phyloP scores from a whole-genome alignment of 108 stramenopile species.

The Craspedostauros australis region DNA sequence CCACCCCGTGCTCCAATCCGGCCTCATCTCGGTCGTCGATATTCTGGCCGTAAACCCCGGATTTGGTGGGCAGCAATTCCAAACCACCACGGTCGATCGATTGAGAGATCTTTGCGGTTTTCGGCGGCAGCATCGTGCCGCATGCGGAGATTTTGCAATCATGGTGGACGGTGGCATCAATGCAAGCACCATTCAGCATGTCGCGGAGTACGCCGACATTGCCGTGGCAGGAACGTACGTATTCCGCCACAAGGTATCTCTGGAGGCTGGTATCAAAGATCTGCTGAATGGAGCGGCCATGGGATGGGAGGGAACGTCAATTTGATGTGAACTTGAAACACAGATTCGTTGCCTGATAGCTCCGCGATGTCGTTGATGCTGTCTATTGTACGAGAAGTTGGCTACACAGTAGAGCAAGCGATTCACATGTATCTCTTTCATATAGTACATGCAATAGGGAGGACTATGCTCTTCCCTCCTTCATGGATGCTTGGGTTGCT shows the following conservation, averaged over 20 bases:
- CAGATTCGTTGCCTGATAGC: too few relatives aligned
- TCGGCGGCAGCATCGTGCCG: conserved; percentile 30
- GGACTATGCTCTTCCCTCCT: too few relatives aligned
- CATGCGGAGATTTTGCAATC: conserved; percentile 41
- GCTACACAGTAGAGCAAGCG: too few relatives aligned
- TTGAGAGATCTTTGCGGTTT: neutral
- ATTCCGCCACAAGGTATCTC: conserved; percentile 36
- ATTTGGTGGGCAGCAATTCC: conserved; percentile 55
- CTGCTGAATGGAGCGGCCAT: too few relatives aligned
- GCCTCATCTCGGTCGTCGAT: conserved; percentile 58
- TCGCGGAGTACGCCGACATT: conserved; percentile 55
- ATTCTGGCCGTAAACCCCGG: conserved; percentile 61
- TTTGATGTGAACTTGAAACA: too few relatives aligned
- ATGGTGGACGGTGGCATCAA: conserved; percentile 83
- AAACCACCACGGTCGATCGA: neutral
- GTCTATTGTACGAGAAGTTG: too few relatives aligned
- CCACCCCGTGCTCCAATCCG: conserved; percentile 50
- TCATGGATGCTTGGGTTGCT: too few relatives aligned
- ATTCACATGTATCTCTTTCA: too few relatives aligned
- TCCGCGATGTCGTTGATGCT: too few relatives aligned
- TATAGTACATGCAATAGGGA: too few relatives aligned
- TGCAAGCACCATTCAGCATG: conserved; percentile 32
- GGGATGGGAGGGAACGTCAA: too few relatives aligned
- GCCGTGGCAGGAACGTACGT: conserved; percentile 65
- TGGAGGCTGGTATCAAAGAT: conserved; percentile 30